Evolutionary conservation across 2,329 filamentous ascomycete genomes (phyloP), one percentile per base, ranked within the genome.

Genomic region (Trichoderma afroharzianum): DNA sequence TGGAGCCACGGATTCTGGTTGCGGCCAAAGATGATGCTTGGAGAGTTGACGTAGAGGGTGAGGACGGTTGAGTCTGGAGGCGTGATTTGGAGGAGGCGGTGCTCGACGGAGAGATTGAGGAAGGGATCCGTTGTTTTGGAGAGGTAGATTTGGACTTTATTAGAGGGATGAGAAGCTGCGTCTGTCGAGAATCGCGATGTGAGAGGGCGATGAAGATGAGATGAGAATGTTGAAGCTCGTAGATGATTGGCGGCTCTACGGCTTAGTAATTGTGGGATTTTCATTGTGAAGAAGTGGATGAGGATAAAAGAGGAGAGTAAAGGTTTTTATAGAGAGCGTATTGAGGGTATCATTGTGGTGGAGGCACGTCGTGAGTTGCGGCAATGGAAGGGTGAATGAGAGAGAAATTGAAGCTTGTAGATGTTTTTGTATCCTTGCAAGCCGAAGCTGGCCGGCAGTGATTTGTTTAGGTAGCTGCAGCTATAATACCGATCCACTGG

Each of bases 1-100:
- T 99, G 96, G 9, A 93, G 86, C 96, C 95, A 99, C 68, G 96
- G 96, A 80, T 99, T 99, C 83, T 99, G 96, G 80, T 99, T 99
- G 72, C 96, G 91, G 57, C 96, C 96, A 75, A 99, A 91, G 79
- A 99, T 91, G 72, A 99, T 88, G 79, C 93, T 94, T 1, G 95
- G 94, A 47, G 89, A 83, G 82, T 99, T 98, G 77, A 90, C 88
- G 83, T 98, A 99, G 64, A 98, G 88, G 71, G 98, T 92, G 2
- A 98, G 88, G 64, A 98, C 82, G 15, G 88, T 91, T 14, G 94
- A 94, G 72, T 92, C 88, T 7, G 89, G 85, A 2, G 91, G 88
- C 0, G 92, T 91, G 69, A 90, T 89, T 76, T 93, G 90, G 8
- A 98, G 88, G 33, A 99, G 90, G 80, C 93, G 91, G 80, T 98